Base-by-base conservation (phyloP, 164 flowering plant genomes). In the Nymphaea colorata region DNA sequence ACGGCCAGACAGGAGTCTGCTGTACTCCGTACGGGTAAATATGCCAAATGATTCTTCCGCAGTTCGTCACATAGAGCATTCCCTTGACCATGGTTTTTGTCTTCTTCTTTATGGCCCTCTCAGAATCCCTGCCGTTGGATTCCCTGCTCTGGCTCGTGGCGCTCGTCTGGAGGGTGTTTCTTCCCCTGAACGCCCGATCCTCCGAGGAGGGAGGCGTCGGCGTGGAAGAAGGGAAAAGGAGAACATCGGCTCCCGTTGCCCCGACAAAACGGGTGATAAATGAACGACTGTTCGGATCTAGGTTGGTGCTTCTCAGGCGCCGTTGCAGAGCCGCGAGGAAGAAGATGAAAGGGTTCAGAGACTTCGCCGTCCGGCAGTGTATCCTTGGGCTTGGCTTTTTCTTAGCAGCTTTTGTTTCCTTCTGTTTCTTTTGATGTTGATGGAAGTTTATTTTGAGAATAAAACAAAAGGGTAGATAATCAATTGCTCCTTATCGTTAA, bases 51-150 rank as follows among this genome's bases (percentile, higher is more conserved):
- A 0, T 43, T n/a, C 10, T 36, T 41, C 43, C 10, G 14, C 14
- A 10, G 5, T 10, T 51, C 14, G 10, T 51, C 57, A 51, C 36
- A 25, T 25, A 25, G 36, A 25, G 1, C 36, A 51, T 51, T 51
- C 14, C 57, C 2, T 3, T 51, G 12, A 5, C 14, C 57, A 51
- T 11, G 64, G 11, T 61, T 17, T 61, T 12, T 10, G n/a, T 61
- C 12, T 4, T 41, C 42, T 57, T 55, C 12, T 8, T 57, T 67
- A 51, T 43, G 47, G 78, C 5, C 14, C 65, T 57, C 73, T 73
- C 96, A 93, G 98, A 94, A 94, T 83, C 92, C 97, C 98, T 94
- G 98, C 98, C 88, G 98, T 85, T 94, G 98, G 98, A 93, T 94
- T 94, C 97, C 98, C 98, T 94, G 98, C 87, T 94, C 79, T 90